Evolutionary conservation across 2,329 filamentous ascomycete species (phyloP).

Genomic region (Cladosporium velox): DNA sequence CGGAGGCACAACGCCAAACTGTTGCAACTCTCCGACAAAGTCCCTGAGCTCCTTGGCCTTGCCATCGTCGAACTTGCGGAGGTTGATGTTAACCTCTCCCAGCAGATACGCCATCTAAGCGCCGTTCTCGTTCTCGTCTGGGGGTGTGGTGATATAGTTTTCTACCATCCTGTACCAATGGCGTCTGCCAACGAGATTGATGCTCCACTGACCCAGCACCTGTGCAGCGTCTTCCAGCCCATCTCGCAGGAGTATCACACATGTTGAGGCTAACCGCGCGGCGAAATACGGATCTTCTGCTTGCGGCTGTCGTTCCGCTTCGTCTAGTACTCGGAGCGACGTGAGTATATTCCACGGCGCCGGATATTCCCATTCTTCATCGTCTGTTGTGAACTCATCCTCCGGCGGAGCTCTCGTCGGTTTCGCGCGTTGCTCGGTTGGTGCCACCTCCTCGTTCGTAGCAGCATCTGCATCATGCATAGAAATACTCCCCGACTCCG

Average conservation of each 20-base stretch:
- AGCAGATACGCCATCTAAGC: conserved; percentile 6
- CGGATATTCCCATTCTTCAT: neutral
- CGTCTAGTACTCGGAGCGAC: neutral
- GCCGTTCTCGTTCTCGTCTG: neutral
- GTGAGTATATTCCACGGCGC: neutral
- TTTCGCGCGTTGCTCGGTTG: neutral
- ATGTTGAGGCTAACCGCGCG: neutral
- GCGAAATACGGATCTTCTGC: conserved; percentile 6
- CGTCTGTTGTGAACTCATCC: neutral
- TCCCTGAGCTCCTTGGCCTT: conserved; percentile 1
- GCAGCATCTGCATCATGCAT: neutral
- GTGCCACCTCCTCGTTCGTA: neutral
- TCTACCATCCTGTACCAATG: conserved; percentile 1
- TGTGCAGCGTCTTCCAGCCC: neutral
- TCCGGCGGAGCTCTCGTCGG: neutral
- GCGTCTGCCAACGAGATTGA: conserved; percentile 8
- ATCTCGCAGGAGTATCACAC: conserved; percentile 5
- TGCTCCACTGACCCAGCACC: conserved; percentile 8
- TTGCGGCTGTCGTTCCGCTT: neutral
- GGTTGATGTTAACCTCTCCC: neutral
- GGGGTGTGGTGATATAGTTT: neutral
- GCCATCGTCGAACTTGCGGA: neutral
- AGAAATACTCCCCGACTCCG: neutral
- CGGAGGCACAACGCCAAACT: neutral
- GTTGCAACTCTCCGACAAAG: conserved; percentile 7